Conservation (phyloP, 495 filamentous ascomycete species). For the Aspergillus biplanus region DNA sequence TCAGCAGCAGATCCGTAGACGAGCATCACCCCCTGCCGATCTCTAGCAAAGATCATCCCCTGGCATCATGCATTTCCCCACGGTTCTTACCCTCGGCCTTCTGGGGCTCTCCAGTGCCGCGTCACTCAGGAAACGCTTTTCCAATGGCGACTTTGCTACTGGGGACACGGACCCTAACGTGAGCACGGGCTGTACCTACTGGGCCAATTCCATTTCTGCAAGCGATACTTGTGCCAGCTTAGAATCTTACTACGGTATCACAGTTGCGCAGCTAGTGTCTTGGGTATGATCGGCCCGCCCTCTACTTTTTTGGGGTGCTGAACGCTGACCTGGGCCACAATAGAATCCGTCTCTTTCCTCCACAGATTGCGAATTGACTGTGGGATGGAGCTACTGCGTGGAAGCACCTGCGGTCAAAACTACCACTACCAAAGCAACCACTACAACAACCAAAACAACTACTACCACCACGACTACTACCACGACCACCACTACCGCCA, state of each 20-base stretch:
- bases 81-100: background rate
- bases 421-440: background rate
- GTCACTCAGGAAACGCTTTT: constrained; percentile 6
- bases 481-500: constrained; percentile 7
- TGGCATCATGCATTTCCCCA: background rate
- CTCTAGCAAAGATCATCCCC: too few relatives aligned
- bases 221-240: constrained; percentile 23
- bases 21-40: too few relatives aligned
- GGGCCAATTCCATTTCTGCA: constrained; percentile 18
- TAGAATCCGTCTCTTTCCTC: constrained; percentile 20
- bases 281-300: constrained; percentile 15
- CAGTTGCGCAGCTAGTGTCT: constrained; percentile 12
- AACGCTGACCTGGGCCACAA: background rate
- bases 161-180: constrained; percentile 22
- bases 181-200: constrained; percentile 16
- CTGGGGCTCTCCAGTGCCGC: background rate
- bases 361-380: constrained; percentile 6
- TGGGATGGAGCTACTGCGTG: constrained; percentile 25
- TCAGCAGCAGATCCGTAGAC: too few relatives aligned
- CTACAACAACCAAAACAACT: constrained; percentile 11
- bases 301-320: too few relatives aligned
- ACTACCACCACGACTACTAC: constrained; percentile 16
- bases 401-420: constrained; percentile 5
- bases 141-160: constrained; percentile 17
- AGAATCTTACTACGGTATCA: constrained; percentile 13